Base-by-base conservation (phyloP, 2,329 filamentous ascomycete species). In the Apiospora saccharicola region DNA sequence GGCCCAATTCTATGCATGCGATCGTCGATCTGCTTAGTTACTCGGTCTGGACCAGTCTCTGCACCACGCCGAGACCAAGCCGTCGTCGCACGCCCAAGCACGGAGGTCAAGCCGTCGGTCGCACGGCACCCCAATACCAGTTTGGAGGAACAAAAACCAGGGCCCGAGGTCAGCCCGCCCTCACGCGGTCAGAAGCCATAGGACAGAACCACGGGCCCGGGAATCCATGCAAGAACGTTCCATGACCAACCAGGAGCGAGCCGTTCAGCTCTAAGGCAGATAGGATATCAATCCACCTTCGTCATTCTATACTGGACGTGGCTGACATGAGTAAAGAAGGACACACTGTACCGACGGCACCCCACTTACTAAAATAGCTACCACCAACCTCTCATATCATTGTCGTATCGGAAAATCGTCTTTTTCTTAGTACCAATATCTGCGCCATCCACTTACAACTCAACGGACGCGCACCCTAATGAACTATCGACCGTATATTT, bases 201-300 rank as follows among this genome's bases (percentile, higher is more conserved):
- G 53, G 26, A 30, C 53, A 61, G 34, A 64, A 64, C 30, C 57
- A 64, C 57, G 57, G 57, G 19, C 57, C 57, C 57, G 57, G 57
- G 57, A 41, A 41, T 41, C 30, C 57, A 64, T 64, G n/a, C 57
- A 34, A 41, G 30, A 13, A 41, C 34, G 34, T 41, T 61, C 7
- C 53, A 61, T 41, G 26, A 26, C n/a, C 53, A 30, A 37, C 30
- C 30, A 37, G 19, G 30, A 61, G 53, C 53, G 26, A 26, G 53
- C 53, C 53, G 30, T 61, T 61, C 53, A 37, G 30, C 53, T 61
- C 53, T 30, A 61, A n/a, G 53, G 30, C 53, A 41, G 57, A 41
- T 41, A 10, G n/a, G 22, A n/a, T 41, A 2, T 22, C 22, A 64
- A 64, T 41, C 34, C 57, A 64, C 57, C 19, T 64, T 64, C 22